Evolutionary conservation across 768 basidiomycete species (phyloP).

Genomic region (Royoungia palumana): DNA sequence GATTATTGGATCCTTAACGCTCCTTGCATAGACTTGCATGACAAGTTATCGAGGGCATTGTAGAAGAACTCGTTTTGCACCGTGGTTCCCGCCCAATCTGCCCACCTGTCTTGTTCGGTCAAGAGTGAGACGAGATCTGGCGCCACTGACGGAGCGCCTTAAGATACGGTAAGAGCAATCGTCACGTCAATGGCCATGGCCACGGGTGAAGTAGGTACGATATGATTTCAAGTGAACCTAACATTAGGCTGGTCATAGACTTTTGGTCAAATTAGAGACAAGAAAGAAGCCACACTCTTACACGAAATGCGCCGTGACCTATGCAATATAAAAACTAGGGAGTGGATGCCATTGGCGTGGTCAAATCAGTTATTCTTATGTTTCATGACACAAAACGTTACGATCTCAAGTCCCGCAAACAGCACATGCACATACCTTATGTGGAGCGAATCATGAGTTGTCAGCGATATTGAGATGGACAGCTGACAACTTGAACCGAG

Average conservation of each 20-base stretch:
- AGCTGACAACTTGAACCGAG: no score
- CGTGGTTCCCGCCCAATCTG: constrained; percentile 57
- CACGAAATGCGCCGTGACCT: background rate
- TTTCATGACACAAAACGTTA: no score
- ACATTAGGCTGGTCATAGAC: background rate
- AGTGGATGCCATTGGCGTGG: no score
- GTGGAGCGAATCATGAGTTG: no score
- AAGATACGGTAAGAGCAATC: constrained; percentile 39
- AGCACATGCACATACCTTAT: no score
- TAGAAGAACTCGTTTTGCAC: constrained; percentile 56
- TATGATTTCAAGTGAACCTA: background rate
- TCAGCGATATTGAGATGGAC: no score
- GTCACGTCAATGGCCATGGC: constrained; percentile 30
- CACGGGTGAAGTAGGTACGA: constrained; percentile 2
- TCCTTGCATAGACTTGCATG: no score
- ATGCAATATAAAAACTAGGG: background rate
- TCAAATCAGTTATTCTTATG: no score
- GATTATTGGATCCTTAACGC: no score
- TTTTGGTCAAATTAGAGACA: background rate
- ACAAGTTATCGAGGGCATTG: constrained; percentile 56
- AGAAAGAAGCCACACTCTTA: background rate
- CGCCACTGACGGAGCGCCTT: constrained; percentile 35
- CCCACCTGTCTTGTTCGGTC: constrained; percentile 69
- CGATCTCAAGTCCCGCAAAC: no score
- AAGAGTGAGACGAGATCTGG: constrained; percentile 59